A percentile compares a stretch with the other conserved stretches of the same genome.
phyloP scores from a whole-genome alignment of 371 early-diverging fungal genomes.

The Chytridiales sp. region DNA sequence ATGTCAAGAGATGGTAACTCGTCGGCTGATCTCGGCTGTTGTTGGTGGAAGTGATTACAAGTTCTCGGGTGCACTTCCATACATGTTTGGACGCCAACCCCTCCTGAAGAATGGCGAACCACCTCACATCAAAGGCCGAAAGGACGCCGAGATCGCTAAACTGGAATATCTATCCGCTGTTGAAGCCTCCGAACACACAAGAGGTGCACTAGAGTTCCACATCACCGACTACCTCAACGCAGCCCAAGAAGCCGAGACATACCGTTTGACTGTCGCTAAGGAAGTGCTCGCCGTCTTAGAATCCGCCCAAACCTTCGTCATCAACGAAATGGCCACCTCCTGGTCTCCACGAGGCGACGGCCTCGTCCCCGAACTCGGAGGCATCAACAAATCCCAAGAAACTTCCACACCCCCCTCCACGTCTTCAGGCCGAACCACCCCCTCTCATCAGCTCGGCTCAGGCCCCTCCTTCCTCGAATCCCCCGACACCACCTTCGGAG shows the following conservation, averaged over 20 bases:
- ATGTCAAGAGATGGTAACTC: constrained; percentile 20
- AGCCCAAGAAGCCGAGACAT: constrained; percentile 32
- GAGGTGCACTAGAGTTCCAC: constrained; percentile 35
- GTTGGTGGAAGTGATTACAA: constrained; percentile 25
- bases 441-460: not conserved
- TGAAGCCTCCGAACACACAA: constrained; percentile 31
- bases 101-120: constrained; percentile 33
- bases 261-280: constrained; percentile 25
- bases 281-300: constrained; percentile 30
- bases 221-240: constrained; percentile 39
- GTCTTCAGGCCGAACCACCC: not conserved
- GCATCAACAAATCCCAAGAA: not conserved
- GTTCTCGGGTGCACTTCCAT: constrained; percentile 28
- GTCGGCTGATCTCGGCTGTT: constrained; percentile 26
- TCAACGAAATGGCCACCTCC: constrained; percentile 6
- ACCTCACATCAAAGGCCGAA: constrained; percentile 32
- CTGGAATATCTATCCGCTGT: constrained; percentile 27
- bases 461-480: not conserved
- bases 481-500: constrained; percentile 23
- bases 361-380: not conserved
- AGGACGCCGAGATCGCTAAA: constrained; percentile 29
- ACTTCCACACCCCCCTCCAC: not conserved
- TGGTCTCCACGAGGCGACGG: constrained; percentile 17
- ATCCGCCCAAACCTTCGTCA: constrained; percentile 29
- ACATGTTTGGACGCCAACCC: constrained; percentile 34